phyloP scores from a whole-genome alignment of 1,284 basidiomycete species.

The Fomitopsis schrenkii region DNA sequence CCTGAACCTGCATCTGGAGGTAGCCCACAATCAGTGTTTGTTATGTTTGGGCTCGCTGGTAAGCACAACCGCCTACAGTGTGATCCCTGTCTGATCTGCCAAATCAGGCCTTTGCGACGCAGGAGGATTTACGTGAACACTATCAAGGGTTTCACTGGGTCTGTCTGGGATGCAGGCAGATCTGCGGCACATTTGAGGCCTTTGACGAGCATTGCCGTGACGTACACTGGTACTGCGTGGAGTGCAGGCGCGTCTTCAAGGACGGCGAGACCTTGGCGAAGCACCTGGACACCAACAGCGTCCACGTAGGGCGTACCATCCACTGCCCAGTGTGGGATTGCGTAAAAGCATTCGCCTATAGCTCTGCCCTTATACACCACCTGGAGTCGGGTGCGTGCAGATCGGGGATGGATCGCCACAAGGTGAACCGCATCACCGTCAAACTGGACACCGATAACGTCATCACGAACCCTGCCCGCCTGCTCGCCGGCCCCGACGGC shows the following conservation, averaged over 20 bases:
- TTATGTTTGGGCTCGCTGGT: not conserved
- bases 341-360: slow-evolving; percentile 23
- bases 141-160: not conserved
- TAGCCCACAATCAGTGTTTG: not conserved
- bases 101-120: not conserved
- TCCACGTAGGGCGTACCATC: not conserved
- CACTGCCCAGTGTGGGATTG: slow-evolving; percentile 23
- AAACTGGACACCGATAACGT: slow-evolving; percentile 23
- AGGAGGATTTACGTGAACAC: not conserved
- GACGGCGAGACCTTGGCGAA: not conserved
- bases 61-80: not conserved
- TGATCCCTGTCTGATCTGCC: not conserved
- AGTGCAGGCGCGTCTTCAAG: not conserved
- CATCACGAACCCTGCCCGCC: slow-evolving; percentile 28
- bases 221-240: not conserved
- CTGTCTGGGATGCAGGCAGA: not conserved
- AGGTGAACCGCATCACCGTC: slow-evolving; percentile 24
- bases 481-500: slow-evolving; percentile 22
- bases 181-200: not conserved
- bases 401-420: slow-evolving; percentile 25
- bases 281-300: not conserved
- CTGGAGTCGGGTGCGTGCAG: slow-evolving; percentile 30
- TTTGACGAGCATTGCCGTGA: not conserved
- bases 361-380: slow-evolving; percentile 28
- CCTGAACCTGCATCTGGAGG: not conserved